phyloP scores from a whole-genome alignment of 2,329 filamentous ascomycete species.

The Fusarium caatingaense region DNA sequence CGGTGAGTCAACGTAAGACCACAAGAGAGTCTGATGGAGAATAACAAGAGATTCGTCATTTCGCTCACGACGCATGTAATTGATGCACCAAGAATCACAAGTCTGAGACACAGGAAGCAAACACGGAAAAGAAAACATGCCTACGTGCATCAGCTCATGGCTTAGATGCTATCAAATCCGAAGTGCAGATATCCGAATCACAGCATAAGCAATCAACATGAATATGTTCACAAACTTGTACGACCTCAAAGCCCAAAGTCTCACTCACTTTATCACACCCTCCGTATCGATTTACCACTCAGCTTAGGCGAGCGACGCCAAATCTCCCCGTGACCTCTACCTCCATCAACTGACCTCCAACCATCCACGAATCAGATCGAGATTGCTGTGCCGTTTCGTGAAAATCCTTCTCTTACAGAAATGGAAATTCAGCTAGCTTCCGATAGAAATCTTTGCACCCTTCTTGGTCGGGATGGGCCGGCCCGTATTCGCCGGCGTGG shows the following conservation, averaged over 20 bases:
- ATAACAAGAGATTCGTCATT: constrained; percentile 24
- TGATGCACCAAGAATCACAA: neutral
- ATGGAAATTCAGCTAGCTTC: constrained; percentile 2
- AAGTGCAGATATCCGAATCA: constrained; percentile 18
- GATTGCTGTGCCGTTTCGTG: constrained; percentile 5
- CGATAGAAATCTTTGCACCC: neutral
- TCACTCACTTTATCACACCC: constrained; percentile 12
- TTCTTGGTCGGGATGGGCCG: constrained; percentile 36
- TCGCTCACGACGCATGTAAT: neutral
- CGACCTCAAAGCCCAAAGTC: constrained; percentile 19
- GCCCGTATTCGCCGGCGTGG: constrained; percentile 25
- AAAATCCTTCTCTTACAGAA: constrained; percentile 13
- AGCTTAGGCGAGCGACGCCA: constrained; percentile 23
- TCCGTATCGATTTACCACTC: neutral
- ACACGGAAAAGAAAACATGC: neutral
- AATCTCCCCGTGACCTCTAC: constrained; percentile 28
- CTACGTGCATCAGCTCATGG: constrained; percentile 6
- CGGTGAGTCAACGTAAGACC: constrained; percentile 7
- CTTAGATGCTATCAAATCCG: constrained; percentile 8
- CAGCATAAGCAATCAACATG: neutral
- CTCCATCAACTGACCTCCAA: constrained; percentile 34
- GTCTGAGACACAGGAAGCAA: neutral
- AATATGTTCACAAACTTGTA: constrained; percentile 6
- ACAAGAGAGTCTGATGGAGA: constrained; percentile 10
- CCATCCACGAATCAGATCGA: constrained; percentile 29